Percentiles rank a stretch among this genome's conserved stretches.
Conservation (phyloP, 2,329 filamentous ascomycete genomes). For the Aspergillus alliaceus region DNA sequence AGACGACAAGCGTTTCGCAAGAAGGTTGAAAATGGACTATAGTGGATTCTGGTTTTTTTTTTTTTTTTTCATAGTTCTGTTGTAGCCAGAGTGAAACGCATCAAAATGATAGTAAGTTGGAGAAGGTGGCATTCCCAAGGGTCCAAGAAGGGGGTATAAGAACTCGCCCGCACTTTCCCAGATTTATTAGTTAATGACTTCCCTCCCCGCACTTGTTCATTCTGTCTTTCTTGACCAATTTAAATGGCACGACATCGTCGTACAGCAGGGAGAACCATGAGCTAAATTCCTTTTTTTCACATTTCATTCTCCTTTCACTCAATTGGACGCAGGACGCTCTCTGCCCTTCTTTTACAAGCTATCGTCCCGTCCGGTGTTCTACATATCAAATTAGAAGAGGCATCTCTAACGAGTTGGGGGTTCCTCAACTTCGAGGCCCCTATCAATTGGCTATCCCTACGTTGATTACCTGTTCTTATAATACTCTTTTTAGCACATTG, state of each 20-base stretch:
- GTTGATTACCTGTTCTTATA: neutral
- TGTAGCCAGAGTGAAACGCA: too few relatives aligned
- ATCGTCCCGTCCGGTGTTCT: neutral
- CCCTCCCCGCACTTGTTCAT: too few relatives aligned
- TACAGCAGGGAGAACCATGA: neutral
- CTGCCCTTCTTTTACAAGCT: neutral
- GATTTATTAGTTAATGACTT: too few relatives aligned
- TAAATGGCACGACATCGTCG: neutral
- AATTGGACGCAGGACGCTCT: conserved; percentile 1
- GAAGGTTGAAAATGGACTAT: too few relatives aligned
- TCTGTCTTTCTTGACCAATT: neutral
- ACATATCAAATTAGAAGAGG: neutral
- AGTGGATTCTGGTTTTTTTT: too few relatives aligned
- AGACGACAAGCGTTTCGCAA: neutral
- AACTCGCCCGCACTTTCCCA: too few relatives aligned
- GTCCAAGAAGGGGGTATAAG: too few relatives aligned
- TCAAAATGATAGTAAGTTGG: too few relatives aligned
- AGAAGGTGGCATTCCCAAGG: too few relatives aligned
- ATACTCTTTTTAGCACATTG: neutral
- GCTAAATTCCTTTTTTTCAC: neutral
- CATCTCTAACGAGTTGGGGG: neutral
- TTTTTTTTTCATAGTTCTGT: too few relatives aligned
- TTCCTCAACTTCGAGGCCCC: neutral
- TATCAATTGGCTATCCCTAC: neutral
- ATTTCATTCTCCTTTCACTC: neutral